Evolutionary conservation across 2,329 filamentous ascomycete species (phyloP).

Genomic region (Metarhizium anisopliae): DNA sequence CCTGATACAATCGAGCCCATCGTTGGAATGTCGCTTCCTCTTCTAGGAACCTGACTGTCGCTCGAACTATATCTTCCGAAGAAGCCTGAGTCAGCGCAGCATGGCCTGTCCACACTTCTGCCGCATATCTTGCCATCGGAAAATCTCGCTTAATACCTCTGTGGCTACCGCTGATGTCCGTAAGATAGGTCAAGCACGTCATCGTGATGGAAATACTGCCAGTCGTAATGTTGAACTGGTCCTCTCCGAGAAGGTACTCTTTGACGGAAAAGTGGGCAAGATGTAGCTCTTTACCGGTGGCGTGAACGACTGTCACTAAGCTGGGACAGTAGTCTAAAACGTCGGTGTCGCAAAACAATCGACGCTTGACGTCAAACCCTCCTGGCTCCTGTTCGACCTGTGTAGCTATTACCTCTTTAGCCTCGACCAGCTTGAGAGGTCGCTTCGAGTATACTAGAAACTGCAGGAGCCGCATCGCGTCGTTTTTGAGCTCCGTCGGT

Average conservation of each 20-base stretch:
- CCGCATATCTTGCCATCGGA: slow-evolving; percentile 13
- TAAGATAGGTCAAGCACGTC: slow-evolving; percentile 15
- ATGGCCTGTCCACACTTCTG: slow-evolving; percentile 10
- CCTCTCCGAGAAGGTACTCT: slow-evolving; percentile 11
- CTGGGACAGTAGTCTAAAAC: slow-evolving; percentile 11
- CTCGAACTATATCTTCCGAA: slow-evolving; percentile 3
- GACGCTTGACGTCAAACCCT: slow-evolving; percentile 6
- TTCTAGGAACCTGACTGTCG: slow-evolving; percentile 7
- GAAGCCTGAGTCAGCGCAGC: slow-evolving; percentile 5
- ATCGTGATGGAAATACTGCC: slow-evolving; percentile 11
- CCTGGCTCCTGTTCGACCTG: slow-evolving; percentile 6
- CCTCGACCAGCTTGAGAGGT: slow-evolving; percentile 11
- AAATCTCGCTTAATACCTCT: slow-evolving; percentile 5
- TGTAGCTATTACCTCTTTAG: slow-evolving; percentile 14
- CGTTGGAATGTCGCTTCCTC: slow-evolving; percentile 6
- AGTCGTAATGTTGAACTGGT: slow-evolving; percentile 1
- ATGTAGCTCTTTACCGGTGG: slow-evolving; percentile 9
- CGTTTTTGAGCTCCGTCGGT: slow-evolving; percentile 4
- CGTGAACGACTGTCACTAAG: slow-evolving; percentile 8
- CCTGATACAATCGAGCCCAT: slow-evolving; percentile 9
- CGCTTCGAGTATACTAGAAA: slow-evolving; percentile 12
- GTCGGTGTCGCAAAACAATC: neutral
- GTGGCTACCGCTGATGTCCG: slow-evolving; percentile 5
- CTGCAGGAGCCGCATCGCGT: slow-evolving; percentile 13
- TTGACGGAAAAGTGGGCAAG: slow-evolving; percentile 18